A percentile compares a stretch with the other conserved stretches of the same genome.
These are phyloP conservation scores for Ogataea henricii DNA, from an alignment of 805 yeast species.

Conservation along the genomic window DNA sequence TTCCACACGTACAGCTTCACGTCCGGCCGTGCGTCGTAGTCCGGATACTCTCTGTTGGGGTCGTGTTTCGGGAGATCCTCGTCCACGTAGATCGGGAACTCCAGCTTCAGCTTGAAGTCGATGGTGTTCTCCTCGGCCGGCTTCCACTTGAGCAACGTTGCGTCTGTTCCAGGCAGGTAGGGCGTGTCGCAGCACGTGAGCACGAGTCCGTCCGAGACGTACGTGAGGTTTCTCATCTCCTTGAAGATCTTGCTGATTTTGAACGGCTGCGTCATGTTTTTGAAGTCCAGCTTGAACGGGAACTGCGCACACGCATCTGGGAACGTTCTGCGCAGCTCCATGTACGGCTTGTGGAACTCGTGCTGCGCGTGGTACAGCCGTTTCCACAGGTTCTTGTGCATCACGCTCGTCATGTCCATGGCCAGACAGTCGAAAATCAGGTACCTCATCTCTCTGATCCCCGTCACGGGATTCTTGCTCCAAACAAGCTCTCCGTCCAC, in stretches of 20 bases:
- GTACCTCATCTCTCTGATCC: slow-evolving; percentile 68
- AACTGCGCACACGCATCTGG: slow-evolving; percentile 76
- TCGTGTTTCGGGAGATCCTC: slow-evolving; percentile 65
- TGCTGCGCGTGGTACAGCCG: slow-evolving; percentile 86
- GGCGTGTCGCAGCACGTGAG: slow-evolving; percentile 91
- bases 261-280: slow-evolving; percentile 83
- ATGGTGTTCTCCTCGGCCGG: slow-evolving; percentile 94
- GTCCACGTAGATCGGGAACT: slow-evolving; percentile 60
- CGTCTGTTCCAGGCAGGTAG: slow-evolving; percentile 86
- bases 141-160: slow-evolving; percentile 89
- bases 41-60: slow-evolving; percentile 69
- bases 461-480: slow-evolving; percentile 56
- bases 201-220: slow-evolving; percentile 90
- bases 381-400: slow-evolving; percentile 71
- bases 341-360: slow-evolving; percentile 80
- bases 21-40: slow-evolving; percentile 79
- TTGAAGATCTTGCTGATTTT: slow-evolving; percentile 74
- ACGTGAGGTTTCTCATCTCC: slow-evolving; percentile 71
- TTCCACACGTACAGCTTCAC: slow-evolving; percentile 76
- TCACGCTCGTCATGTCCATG: slow-evolving; percentile 71
- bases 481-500: slow-evolving; percentile 93
- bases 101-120: slow-evolving; percentile 74
- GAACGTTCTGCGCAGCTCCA: slow-evolving; percentile 60
- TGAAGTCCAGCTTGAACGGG: slow-evolving; percentile 85
- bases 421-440: slow-evolving; percentile 91